phyloP scores from a whole-genome alignment of 1,139 yeast species.

The Debaryomyces robertsiae region DNA sequence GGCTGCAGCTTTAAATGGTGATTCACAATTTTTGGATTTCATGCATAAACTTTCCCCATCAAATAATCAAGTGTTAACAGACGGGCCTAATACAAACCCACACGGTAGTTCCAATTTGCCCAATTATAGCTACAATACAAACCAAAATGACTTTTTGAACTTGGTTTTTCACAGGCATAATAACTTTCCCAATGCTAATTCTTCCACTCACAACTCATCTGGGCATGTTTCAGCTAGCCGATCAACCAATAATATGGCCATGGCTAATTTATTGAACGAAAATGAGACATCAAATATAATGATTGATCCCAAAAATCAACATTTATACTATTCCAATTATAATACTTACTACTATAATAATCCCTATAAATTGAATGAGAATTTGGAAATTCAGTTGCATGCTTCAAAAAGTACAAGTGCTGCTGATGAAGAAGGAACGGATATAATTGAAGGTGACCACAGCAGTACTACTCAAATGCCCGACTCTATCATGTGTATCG shows the following conservation, averaged over 20 bases:
- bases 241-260: slow-evolving; percentile 23
- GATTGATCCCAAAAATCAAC: slow-evolving; percentile 42
- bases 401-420: slow-evolving; percentile 30
- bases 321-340: slow-evolving; percentile 43
- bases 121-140: slow-evolving; percentile 15
- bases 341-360: slow-evolving; percentile 46
- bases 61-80: slow-evolving; percentile 17
- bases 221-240: slow-evolving; percentile 9
- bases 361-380: slow-evolving; percentile 45
- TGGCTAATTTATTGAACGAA: slow-evolving; percentile 27
- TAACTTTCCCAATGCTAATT: slow-evolving; percentile 12
- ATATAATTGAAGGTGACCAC: slow-evolving; percentile 41
- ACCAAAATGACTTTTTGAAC: slow-evolving; percentile 48
- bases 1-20: slow-evolving; percentile 72
- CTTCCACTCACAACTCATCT: slow-evolving; percentile 10
- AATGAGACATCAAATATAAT: slow-evolving; percentile 19
- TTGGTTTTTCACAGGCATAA: slow-evolving; percentile 53
- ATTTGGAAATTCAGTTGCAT: slow-evolving; percentile 48
- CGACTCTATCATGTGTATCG: slow-evolving; percentile 49
- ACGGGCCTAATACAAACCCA: slow-evolving; percentile 3
- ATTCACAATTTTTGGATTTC: slow-evolving; percentile 58
- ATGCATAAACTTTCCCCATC: slow-evolving; percentile 37
- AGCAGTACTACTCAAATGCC: slow-evolving; percentile 44
- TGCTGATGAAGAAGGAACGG: slow-evolving; percentile 35
- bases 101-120: slow-evolving; percentile 4